Evolutionary conservation across 257 asterid genomes (phyloP).

Genomic region (Marsdenia floribunda): DNA sequence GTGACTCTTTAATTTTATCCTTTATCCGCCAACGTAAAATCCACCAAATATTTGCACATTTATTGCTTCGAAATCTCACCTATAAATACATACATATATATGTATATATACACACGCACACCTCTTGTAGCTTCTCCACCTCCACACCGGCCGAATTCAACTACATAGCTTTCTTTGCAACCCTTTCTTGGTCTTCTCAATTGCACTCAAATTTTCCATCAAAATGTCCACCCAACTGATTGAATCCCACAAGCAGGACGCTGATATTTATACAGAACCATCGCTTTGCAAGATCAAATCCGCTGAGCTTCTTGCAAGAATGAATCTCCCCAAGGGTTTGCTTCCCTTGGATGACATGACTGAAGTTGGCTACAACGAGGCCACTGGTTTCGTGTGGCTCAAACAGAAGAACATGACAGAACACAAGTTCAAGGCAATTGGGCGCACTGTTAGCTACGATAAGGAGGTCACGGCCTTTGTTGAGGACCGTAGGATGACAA

Average conservation of each 20-base stretch:
- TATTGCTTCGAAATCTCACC: neutral
- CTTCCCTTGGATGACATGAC: conserved; percentile 56
- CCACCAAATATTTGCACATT: neutral
- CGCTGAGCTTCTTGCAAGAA: conserved; percentile 45
- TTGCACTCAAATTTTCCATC: neutral
- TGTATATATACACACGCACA: no score
- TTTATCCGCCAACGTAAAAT: neutral
- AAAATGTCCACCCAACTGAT: conserved; percentile 38
- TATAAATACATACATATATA: neutral
- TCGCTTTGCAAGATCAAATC: conserved; percentile 56
- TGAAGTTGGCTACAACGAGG: conserved; percentile 57
- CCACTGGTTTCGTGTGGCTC: conserved; percentile 65
- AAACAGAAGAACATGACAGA: conserved; percentile 52
- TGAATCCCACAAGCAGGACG: conserved; percentile 48
- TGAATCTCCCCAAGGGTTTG: conserved; percentile 55
- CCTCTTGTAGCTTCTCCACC: neutral
- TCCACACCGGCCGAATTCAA: neutral
- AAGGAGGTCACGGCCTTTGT: conserved; percentile 59
- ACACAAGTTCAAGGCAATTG: conserved; percentile 43
- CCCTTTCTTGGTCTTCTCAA: neutral
- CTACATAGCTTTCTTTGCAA: neutral
- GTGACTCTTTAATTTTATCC: neutral
- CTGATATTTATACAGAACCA: conserved; percentile 50
- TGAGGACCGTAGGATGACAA: conserved; percentile 62
- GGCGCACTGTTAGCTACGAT: conserved; percentile 55